Evolutionary conservation across 306 rosid species (phyloP), one percentile per base, ranked within the genome.

Genomic region (Ceratonia siliqua): DNA sequence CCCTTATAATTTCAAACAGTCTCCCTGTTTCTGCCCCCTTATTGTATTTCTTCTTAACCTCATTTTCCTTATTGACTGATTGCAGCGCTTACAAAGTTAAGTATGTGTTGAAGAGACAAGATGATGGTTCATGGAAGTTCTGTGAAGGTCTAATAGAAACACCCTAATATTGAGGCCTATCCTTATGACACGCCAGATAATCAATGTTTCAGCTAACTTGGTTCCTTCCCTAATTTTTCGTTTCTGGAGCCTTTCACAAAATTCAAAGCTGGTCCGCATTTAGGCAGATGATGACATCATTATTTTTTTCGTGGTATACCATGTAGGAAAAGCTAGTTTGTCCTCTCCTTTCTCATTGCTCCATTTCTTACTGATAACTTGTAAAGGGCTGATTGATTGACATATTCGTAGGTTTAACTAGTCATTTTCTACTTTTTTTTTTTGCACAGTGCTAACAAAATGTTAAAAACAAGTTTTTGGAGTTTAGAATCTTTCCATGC

Each of bases 111-210:
- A 90, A 79, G 86, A 87, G 82, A 81, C 96, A 86, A 79, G 89
- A 85, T 38, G 96, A 90, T 84, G 98, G 98, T 56, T 82, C 96
- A n/a, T 95, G 99, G 99, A 92, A 87, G 83, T 95, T 95, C 83
- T 90, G 91, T 80, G 91, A 89, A 86, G 88, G 87, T 52, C 84
- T 91, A 53, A 75, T 92, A 46, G 87, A 80, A 75, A 77, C 81
- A 59, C 83, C 90, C 43, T 81, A 70, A 86, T 77, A 48, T 56
- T 25, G 59, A 72, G 30, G n/a, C 65, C 80, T 77, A 52, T 73
- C 61, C 49, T 46, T 52, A 30, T 70, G 70, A 84, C 80, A 71
- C 73, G 65, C 57, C 76, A 57, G 43, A 72, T 53, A 76, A 80
- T 79, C 70, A 25, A 59, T 74, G 73, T 79, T 77, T 82, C 71